Percentiles rank a stretch among this genome's conserved stretches.
Conservation (phyloP, 768 basidiomycete genomes). For the Russula olivacea region DNA sequence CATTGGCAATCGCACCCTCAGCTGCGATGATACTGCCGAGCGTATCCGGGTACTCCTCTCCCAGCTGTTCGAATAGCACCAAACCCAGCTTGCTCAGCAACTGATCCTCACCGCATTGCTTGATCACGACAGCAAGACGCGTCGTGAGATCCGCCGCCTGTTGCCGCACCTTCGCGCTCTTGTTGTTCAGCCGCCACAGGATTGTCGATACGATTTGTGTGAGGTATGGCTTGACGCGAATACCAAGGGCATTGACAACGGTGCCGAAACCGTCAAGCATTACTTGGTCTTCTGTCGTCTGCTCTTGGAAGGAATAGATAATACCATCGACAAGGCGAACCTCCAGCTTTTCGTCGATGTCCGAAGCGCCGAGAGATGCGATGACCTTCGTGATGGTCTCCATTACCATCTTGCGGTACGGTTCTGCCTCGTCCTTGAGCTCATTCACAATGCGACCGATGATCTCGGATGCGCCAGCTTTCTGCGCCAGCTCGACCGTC, state of each 20-base stretch:
- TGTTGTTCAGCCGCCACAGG: constrained; percentile 99
- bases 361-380: constrained; percentile 89
- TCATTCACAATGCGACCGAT: constrained; percentile 84
- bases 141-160: constrained; percentile 98
- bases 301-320: constrained; percentile 99
- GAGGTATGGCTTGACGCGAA: constrained; percentile 96
- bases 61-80: constrained; percentile 96
- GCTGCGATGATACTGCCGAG: constrained; percentile 99
- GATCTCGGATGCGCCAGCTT: constrained; percentile 94
- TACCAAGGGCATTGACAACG: constrained; percentile 91
- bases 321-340: constrained; percentile 94
- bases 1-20: constrained; percentile 97
- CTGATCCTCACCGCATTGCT: constrained; percentile 96
- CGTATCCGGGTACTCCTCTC: constrained; percentile 99
- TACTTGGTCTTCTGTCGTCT: constrained; percentile 97
- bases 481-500: constrained; percentile 96
- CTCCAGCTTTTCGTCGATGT: constrained; percentile 94
- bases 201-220: constrained; percentile 99
- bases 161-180: constrained; percentile 97
- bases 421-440: constrained; percentile 85
- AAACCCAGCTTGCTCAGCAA: constrained; percentile 93
- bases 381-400: constrained; percentile 98
- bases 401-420: constrained; percentile 99
- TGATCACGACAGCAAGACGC: constrained; percentile 95
- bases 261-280: constrained; percentile 99